A percentile compares a stretch with the other conserved stretches of the same genome.
phyloP scores from a whole-genome alignment of 495 filamentous ascomycete species.

The Tricharina praecox region DNA sequence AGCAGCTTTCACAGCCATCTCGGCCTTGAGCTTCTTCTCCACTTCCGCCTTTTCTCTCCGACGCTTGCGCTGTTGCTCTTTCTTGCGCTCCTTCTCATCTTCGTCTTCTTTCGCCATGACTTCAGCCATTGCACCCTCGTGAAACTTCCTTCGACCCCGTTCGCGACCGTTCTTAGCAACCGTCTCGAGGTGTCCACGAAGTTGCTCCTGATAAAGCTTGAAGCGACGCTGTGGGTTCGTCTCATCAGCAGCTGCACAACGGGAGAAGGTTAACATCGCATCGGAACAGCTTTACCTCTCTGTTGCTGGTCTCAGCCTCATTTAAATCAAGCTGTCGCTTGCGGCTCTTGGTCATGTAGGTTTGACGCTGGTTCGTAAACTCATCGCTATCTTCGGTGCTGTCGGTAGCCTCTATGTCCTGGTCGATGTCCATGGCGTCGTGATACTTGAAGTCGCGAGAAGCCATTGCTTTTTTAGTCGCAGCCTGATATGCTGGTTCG shows the following conservation, averaged over 20 bases:
- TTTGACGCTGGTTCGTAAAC: slow-evolving; percentile 16
- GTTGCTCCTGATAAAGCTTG: slow-evolving; percentile 33
- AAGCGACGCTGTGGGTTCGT: slow-evolving; percentile 32
- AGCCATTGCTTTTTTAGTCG: slow-evolving; percentile 17
- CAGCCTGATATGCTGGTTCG: slow-evolving; percentile 10
- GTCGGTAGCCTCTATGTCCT: neutral
- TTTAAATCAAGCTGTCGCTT: slow-evolving; percentile 49
- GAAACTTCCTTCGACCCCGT: slow-evolving; percentile 39
- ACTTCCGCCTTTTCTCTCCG: slow-evolving; percentile 91
- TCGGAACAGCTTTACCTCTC: slow-evolving; percentile 41
- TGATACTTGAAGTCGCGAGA: slow-evolving; percentile 27
- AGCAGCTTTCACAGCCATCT: slow-evolving; percentile 54
- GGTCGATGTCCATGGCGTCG: slow-evolving; percentile 24
- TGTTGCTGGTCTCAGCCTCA: slow-evolving; percentile 38
- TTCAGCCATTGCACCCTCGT: slow-evolving; percentile 57
- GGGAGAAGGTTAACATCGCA: too few relatives aligned
- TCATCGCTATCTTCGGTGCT: slow-evolving; percentile 16
- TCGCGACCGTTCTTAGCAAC: slow-evolving; percentile 38
- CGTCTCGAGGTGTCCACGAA: slow-evolving; percentile 37
- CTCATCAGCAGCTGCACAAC: too few relatives aligned
- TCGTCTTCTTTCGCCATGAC: slow-evolving; percentile 79
- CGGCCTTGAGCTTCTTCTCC: slow-evolving; percentile 67
- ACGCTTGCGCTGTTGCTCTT: slow-evolving; percentile 96
- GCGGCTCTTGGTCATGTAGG: slow-evolving; percentile 19
- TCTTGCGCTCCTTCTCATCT: slow-evolving; percentile 97